These are phyloP conservation scores for Tranzscheliella williamsii DNA, from an alignment of 1,284 basidiomycete species.

Conservation along the genomic window DNA sequence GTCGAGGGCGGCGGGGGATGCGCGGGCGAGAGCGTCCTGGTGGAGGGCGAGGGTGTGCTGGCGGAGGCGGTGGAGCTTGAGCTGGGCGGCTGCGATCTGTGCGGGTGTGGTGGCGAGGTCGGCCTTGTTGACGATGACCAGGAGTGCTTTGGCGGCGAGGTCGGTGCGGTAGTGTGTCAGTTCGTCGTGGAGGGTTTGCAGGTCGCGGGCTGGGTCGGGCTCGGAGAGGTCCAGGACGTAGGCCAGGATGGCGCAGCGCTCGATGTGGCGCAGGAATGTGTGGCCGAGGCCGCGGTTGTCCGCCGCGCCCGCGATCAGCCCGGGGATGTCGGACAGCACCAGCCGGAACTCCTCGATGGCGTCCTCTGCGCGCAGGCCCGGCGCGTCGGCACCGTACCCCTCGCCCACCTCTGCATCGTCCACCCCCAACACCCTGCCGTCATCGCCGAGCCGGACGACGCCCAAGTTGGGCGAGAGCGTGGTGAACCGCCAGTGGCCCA, in stretches of 20 bases:
- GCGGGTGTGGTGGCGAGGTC: constrained; percentile 63
- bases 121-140: constrained; percentile 90
- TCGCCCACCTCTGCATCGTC: constrained; percentile 24
- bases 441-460: constrained; percentile 78
- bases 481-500: constrained; percentile 91
- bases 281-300: constrained; percentile 90
- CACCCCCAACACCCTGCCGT: constrained; percentile 60
- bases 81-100: constrained; percentile 17
- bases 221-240: constrained; percentile 88
- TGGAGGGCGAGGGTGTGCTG: constrained; percentile 5
- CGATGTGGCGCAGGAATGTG: constrained; percentile 88
- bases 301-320: constrained; percentile 81
- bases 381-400: constrained; percentile 15
- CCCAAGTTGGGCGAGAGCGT: constrained; percentile 95
- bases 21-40: constrained; percentile 7
- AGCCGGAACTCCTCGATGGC: constrained; percentile 70
- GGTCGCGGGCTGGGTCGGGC: constrained; percentile 68
- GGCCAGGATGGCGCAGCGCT: constrained; percentile 83
- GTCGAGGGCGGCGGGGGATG: background rate
- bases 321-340: constrained; percentile 96
- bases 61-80: constrained; percentile 14
- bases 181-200: constrained; percentile 74
- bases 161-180: constrained; percentile 79
- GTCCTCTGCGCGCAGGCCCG: constrained; percentile 74
- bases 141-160: constrained; percentile 68